A percentile compares a stretch with the other conserved stretches of the same genome.
These are phyloP conservation scores for Mortierella sp. DNA, from an alignment of 371 early-diverging fungal genomes.

Conservation along the genomic window DNA sequence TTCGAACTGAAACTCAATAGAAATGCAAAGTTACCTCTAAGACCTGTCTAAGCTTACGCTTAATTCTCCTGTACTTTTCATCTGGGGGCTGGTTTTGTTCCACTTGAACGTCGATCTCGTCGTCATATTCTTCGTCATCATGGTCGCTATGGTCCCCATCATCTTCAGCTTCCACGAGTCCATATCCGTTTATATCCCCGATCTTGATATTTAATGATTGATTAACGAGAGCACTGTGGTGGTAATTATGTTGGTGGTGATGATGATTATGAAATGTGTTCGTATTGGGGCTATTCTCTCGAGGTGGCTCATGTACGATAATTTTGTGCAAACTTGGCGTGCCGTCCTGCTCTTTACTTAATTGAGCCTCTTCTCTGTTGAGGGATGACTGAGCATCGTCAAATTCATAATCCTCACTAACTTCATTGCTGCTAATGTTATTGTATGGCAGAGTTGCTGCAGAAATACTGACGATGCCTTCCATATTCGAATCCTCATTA, in stretches of 20 bases:
- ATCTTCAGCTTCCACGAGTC: background rate
- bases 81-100: slow-evolving; percentile 47
- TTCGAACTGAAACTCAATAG: too few species aligned
- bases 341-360: background rate
- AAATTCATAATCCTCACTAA: background rate
- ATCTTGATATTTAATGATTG: background rate
- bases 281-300: background rate
- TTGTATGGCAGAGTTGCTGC: slow-evolving; percentile 7
- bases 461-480: slow-evolving; percentile 17
- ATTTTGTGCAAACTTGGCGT: background rate
- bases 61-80: slow-evolving; percentile 66
- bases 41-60: slow-evolving; percentile 67
- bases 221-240: background rate
- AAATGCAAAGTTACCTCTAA: slow-evolving; percentile 59
- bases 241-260: background rate
- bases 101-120: slow-evolving; percentile 1
- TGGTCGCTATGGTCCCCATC: slow-evolving; percentile 1
- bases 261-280: background rate
- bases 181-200: background rate
- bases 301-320: background rate
- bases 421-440: background rate
- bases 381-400: background rate
- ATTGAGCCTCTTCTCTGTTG: background rate
- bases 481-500: slow-evolving; percentile 3
- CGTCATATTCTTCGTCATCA: slow-evolving; percentile 1